Percentiles rank a stretch among this genome's conserved stretches.
phyloP scores from a whole-genome alignment of 2,329 filamentous ascomycete species.

The Xylariales sp. region DNA sequence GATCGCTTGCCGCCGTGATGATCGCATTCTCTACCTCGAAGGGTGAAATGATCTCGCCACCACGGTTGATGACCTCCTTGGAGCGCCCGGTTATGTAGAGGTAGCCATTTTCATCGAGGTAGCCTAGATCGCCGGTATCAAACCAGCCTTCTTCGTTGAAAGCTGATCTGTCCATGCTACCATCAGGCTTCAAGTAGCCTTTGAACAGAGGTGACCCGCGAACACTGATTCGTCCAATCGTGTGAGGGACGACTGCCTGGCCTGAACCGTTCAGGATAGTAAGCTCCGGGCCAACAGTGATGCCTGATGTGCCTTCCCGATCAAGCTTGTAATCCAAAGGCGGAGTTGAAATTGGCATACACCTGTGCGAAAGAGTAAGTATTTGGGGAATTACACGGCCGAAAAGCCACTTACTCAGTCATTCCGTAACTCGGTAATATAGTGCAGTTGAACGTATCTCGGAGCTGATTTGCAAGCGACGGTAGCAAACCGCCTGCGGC shows the following conservation, averaged over 20 bases:
- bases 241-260: constrained; percentile 22
- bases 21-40: constrained; percentile 57
- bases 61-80: constrained; percentile 54
- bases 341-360: constrained; percentile 54
- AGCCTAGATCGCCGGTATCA: constrained; percentile 50
- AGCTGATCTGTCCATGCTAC: constrained; percentile 36
- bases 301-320: constrained; percentile 47
- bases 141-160: constrained; percentile 49
- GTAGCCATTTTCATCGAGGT: constrained; percentile 45
- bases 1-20: constrained; percentile 37
- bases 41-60: constrained; percentile 54
- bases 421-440: constrained; percentile 55
- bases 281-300: constrained; percentile 47
- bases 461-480: constrained; percentile 42
- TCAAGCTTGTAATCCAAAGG: constrained; percentile 48
- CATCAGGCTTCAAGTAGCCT: constrained; percentile 42
- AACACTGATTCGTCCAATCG: constrained; percentile 45
- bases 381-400: background rate
- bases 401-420: constrained; percentile 36
- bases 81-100: constrained; percentile 51
- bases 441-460: constrained; percentile 44
- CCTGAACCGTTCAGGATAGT: constrained; percentile 41
- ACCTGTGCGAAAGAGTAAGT: constrained; percentile 21
- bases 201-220: constrained; percentile 46
- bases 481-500: constrained; percentile 50